A percentile compares a stretch with the other conserved stretches of the same genome.
Conservation (phyloP, 495 filamentous ascomycete genomes). For the Penicillium dipodomyicola region DNA sequence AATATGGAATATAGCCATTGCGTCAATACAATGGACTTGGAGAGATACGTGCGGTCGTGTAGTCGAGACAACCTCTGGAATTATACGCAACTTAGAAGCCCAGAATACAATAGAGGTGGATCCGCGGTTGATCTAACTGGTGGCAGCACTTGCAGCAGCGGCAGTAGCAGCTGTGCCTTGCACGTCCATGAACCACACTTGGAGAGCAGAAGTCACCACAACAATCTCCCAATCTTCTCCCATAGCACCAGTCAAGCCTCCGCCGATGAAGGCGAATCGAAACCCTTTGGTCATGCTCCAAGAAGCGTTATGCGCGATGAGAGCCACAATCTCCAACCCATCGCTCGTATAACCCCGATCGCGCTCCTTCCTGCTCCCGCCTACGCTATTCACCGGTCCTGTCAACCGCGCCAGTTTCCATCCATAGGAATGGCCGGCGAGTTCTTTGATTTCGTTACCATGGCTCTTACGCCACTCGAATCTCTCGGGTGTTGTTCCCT, state of each 20-base stretch:
- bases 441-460: constrained; percentile 20
- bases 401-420: constrained; percentile 20
- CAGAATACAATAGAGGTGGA: too few species aligned
- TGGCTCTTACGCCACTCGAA: constrained; percentile 20
- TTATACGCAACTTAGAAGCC: too few species aligned
- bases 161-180: not conserved
- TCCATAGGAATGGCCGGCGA: constrained; percentile 13
- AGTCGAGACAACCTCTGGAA: too few species aligned
- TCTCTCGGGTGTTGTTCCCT: constrained; percentile 7
- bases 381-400: not conserved
- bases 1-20: too few species aligned
- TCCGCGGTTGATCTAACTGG: too few species aligned
- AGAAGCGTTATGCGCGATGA: constrained; percentile 19
- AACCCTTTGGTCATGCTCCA: constrained; percentile 19
- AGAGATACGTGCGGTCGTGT: too few species aligned
- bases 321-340: constrained; percentile 20
- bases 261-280: constrained; percentile 15
- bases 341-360: constrained; percentile 15
- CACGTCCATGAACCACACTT: constrained; percentile 17
- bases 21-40: too few species aligned
- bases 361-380: constrained; percentile 17
- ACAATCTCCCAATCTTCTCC: constrained; percentile 19
- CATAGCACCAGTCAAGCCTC: constrained; percentile 12
- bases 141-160: not conserved
- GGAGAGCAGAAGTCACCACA: constrained; percentile 13